Base-by-base conservation (phyloP, 805 yeast genomes). In the Tetrapisispora taiwanensis region DNA sequence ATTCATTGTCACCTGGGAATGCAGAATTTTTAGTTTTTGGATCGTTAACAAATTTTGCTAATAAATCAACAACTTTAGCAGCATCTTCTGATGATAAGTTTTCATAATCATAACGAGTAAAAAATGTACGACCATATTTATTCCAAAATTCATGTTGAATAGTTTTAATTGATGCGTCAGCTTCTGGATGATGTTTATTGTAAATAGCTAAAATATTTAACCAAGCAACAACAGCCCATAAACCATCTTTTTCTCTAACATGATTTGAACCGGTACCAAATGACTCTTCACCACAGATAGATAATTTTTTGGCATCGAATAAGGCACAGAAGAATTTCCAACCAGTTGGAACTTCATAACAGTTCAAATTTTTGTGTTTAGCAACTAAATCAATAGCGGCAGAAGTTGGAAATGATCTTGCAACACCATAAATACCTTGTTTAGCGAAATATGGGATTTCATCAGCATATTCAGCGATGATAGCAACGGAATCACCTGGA, bases 161-260 rank as follows among this genome's bases (percentile, higher is more conserved):
- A 37, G 76, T 74, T 52, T 78, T 76, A 56, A 92, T 87, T 24
- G 94, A 75, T 17, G 83, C 81, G 43, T 69, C 72, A 31, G 62
- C 65, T 28, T 70, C 71, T 42, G 86, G 83, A 58, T 80, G 71
- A 41, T 68, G 59, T 54, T 74, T 70, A 55, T 79, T 78, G 62
- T 84, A 88, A 41, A 81, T 87, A 17, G 97, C 97, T 57, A 92
- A 74, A 45, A 92, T 84, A 59, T 92, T 92, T 60, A 92, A 76
- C 98, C 98, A 92, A 3, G 98, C 97, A 50, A 87, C 76, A 57
- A 92, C 78, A 28, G 97, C 98, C 98, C 98, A 92, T 46, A 92
- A 66, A 49, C 98, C 98, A 68, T 92, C 98, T 66, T 92, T 92
- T 66, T 92, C 98, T 64, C 98, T 83, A 51, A 92, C 84, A 62